These are phyloP conservation scores for Umbelopsis vinacea DNA, from an alignment of 192 early-diverging fungal genomes.

Conservation along the genomic window DNA sequence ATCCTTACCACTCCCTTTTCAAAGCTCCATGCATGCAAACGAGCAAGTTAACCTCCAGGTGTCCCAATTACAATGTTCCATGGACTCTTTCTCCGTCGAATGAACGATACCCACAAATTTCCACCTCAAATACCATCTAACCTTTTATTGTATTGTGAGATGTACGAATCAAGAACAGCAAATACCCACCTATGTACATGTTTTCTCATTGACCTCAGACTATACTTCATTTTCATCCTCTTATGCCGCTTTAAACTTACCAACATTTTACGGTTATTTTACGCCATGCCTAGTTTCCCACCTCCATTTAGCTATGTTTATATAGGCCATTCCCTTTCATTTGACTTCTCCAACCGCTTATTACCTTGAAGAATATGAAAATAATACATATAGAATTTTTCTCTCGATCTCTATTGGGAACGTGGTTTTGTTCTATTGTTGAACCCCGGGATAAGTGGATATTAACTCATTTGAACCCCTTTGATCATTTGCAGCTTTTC, in stretches of 20 bases:
- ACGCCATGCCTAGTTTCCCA: background rate
- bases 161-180: conserved; percentile 8
- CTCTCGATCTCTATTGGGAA: too few species aligned
- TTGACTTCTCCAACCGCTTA: conserved; percentile 13
- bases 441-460: too few species aligned
- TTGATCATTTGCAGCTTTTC: too few species aligned
- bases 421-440: too few species aligned
- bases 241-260: background rate
- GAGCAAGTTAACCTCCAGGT: background rate
- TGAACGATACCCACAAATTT: too few species aligned
- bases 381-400: background rate
- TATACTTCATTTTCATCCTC: background rate
- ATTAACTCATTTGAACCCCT: too few species aligned
- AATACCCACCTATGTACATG: background rate
- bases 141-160: background rate
- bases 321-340: conserved; percentile 1
- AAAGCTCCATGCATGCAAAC: background rate
- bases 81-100: conserved; percentile 1
- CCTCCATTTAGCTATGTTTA: background rate
- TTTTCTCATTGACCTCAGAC: background rate
- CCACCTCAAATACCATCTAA: background rate
- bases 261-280: too few species aligned
- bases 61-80: conserved; percentile 10
- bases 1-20: background rate
- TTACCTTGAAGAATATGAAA: background rate